A percentile compares a stretch with the other conserved stretches of the same genome.
Conservation (phyloP, 2,329 filamentous ascomycete species). For the Penicillium corylophilum region DNA sequence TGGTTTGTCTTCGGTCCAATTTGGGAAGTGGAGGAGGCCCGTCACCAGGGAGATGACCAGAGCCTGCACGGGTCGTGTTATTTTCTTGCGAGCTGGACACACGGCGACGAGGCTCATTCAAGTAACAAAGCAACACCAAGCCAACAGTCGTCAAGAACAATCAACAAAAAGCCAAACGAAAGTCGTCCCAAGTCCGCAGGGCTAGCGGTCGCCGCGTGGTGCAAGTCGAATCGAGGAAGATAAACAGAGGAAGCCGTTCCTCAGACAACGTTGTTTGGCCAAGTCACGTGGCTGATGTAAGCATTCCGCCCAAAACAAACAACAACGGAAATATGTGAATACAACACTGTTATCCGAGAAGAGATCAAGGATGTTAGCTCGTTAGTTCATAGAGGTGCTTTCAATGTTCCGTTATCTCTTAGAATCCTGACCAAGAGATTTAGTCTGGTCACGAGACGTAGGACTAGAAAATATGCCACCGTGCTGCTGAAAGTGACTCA, state of each 20-base stretch:
- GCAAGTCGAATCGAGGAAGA: conserved; percentile 29
- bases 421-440: neutral
- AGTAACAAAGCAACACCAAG: neutral
- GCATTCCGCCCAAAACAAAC: conserved; percentile 23
- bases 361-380: too few relatives aligned
- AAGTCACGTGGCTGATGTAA: conserved; percentile 36
- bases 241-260: conserved; percentile 44
- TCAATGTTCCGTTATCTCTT: neutral
- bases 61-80: conserved; percentile 16
- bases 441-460: neutral
- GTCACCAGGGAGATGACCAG: conserved; percentile 27
- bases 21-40: conserved; percentile 24
- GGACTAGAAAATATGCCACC: neutral
- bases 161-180: conserved; percentile 2
- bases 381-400: too few relatives aligned
- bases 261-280: conserved; percentile 42
- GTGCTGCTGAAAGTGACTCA: neutral
- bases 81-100: neutral
- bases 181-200: conserved; percentile 9
- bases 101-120: conserved; percentile 17
- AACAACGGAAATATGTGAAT: conserved; percentile 9
- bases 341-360: neutral
- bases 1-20: conserved; percentile 12
- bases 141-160: conserved; percentile 1
- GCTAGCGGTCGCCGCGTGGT: conserved; percentile 21